Evolutionary conservation across 2,329 filamentous ascomycete genomes (phyloP).

Genomic region (Xylaria sp.): DNA sequence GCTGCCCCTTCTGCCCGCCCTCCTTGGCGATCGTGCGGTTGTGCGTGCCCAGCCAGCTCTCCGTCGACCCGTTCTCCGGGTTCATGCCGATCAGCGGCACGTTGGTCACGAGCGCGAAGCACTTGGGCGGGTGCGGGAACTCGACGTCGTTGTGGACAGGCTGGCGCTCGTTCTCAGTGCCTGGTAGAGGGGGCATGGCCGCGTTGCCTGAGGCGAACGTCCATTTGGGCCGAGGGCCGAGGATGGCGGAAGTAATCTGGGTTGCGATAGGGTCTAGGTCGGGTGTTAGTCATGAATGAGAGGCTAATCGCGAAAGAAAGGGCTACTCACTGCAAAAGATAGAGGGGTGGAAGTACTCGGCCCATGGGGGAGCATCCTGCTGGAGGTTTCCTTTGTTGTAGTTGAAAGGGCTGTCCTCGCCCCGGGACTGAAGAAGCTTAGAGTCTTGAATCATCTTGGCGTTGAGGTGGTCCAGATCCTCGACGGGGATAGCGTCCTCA

Average conservation of each 20-base stretch:
- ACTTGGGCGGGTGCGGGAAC: conserved; percentile 64
- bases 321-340: conserved; percentile 63
- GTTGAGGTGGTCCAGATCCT: conserved; percentile 65
- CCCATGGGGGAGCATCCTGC: conserved; percentile 67
- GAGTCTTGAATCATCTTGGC: conserved; percentile 70
- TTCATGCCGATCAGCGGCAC: conserved; percentile 63
- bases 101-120: conserved; percentile 67
- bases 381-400: conserved; percentile 72
- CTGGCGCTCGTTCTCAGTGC: conserved; percentile 57
- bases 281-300: background rate
- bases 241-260: conserved; percentile 64
- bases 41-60: conserved; percentile 69
- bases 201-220: conserved; percentile 69
- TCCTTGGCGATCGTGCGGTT: conserved; percentile 53
- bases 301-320: background rate
- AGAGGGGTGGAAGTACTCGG: conserved; percentile 59
- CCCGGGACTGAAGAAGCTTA: conserved; percentile 59
- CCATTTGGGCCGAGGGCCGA: conserved; percentile 66
- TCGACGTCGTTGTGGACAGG: conserved; percentile 70
- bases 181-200: conserved; percentile 62
- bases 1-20: conserved; percentile 59
- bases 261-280: conserved; percentile 62
- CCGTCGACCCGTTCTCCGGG: conserved; percentile 65
- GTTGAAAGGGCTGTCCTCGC: conserved; percentile 69
- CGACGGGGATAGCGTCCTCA: conserved; percentile 62